Conservation (phyloP, 2,329 filamentous ascomycete species). For the Neopestalotiopsis clavispora region DNA sequence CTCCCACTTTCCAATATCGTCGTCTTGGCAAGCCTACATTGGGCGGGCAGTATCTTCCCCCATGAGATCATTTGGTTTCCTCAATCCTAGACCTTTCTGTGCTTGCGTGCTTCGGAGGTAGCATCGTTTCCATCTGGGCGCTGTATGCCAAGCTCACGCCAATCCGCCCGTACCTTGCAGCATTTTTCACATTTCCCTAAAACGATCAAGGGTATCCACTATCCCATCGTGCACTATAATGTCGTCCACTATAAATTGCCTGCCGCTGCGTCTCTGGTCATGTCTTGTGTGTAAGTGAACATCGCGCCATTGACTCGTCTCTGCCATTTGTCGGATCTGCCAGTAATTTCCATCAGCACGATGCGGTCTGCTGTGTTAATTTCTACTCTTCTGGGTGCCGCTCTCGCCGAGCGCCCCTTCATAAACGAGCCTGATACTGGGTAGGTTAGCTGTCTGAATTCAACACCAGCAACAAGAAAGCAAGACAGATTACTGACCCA, state of each 20-base stretch:
- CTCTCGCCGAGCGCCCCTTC: slow-evolving; percentile 47
- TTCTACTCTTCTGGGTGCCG: slow-evolving; percentile 20
- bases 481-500: neutral
- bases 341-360: neutral
- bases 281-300: neutral
- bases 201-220: neutral
- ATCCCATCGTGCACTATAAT: neutral
- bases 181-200: neutral
- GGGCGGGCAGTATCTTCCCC: neutral
- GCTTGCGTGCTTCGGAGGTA: slow-evolving; percentile 1
- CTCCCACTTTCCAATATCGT: neutral
- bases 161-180: neutral
- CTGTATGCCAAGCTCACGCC: neutral
- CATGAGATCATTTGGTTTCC: neutral
- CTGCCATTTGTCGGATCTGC: neutral
- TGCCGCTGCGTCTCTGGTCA: neutral
- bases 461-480: neutral
- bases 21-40: neutral
- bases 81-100: neutral
- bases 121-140: neutral
- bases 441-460: neutral
- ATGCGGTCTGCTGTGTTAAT: slow-evolving; percentile 3
- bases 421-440: slow-evolving; percentile 51
- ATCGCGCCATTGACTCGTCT: neutral
- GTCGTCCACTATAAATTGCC: neutral